These are phyloP conservation scores for Paraphaeosphaeria sporulosa DNA, from an alignment of 2,329 filamentous ascomycete genomes.

Conservation along the genomic window DNA sequence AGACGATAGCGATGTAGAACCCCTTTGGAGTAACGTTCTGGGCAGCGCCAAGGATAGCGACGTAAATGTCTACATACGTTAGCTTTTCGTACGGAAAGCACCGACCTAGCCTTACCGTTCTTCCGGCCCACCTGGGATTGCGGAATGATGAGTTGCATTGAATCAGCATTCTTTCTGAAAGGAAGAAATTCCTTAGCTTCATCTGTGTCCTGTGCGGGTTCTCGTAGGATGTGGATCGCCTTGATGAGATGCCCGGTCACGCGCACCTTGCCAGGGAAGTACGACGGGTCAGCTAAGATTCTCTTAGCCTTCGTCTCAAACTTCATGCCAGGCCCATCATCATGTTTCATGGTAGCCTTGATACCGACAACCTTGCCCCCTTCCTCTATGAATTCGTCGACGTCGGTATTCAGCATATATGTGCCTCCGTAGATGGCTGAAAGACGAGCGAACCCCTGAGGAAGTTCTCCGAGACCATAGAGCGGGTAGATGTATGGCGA, in stretches of 20 bases:
- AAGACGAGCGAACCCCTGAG: conserved; percentile 95
- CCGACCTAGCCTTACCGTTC: conserved; percentile 70
- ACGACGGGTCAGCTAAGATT: conserved; percentile 94
- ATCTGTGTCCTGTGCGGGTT: conserved; percentile 76
- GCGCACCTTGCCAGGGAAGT: conserved; percentile 90
- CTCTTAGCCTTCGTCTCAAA: conserved; percentile 96
- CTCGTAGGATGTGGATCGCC: conserved; percentile 96
- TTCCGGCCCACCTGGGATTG: conserved; percentile 97
- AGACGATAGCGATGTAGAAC: conserved; percentile 98
- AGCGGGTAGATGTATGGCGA: conserved; percentile 99
- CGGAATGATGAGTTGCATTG: conserved; percentile 93
- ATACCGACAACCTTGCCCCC: conserved; percentile 89
- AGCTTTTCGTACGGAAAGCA: conserved; percentile 3
- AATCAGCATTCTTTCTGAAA: conserved; percentile 82
- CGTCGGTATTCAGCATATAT: conserved; percentile 97
- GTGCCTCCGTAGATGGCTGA: conserved; percentile 98
- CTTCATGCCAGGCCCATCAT: conserved; percentile 78
- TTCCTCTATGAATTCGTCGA: conserved; percentile 90
- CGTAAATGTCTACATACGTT: conserved; percentile 79
- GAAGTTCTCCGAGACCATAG: conserved; percentile 95
- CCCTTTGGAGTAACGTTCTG: conserved; percentile 99
- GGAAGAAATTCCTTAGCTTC: too few species aligned
- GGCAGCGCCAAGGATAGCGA: conserved; percentile 91
- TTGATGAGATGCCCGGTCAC: conserved; percentile 90
- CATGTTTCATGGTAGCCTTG: conserved; percentile 95